Base-by-base conservation (phyloP, 768 basidiomycete species). In the Hygrocybe coccinea region DNA sequence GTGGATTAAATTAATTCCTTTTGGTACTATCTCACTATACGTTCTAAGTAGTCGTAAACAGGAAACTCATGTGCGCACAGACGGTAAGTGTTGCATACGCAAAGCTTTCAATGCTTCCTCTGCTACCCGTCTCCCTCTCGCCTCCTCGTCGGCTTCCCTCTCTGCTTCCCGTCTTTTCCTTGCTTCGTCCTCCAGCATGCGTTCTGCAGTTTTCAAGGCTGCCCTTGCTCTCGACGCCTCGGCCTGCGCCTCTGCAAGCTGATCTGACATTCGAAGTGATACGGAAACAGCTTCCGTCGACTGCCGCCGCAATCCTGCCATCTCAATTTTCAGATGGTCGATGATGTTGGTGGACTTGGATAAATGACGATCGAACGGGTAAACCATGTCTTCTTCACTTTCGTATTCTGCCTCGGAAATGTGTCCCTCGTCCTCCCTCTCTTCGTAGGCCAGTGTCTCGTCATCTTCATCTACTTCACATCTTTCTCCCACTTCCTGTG, bases 261-360 rank as follows among this genome's bases (percentile, higher is more conserved):
- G 84, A 64, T 87, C 86, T 15, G 86, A 79, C 58, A 91, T 75
- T 55, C 81, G 76, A 52, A 83, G 69, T 2, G 85, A 85, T 25
- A 82, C 76, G 5, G 81, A 81, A 54, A 85, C 78, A 5, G 86
- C 84, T 58, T 89, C 85, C 19, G 84, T 77, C 15, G 86, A 80
- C 65, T 87, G 85, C 53, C 81, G 78, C 46, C 85, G 80, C 54
- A 90, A 72, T 37, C 67, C 77, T 8, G 76, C 78, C 64, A 88
- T 77, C 69, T 91, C 87, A 62, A 79, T 76, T 63, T 83, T 79
- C 71, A 89, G 76, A 43, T 78, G 80, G 54, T 87, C 84, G 52
- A 89, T 69, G 3, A 77, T 67, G 48, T 73, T 73, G 53, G 79
- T 74, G 15, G 70, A 58, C 25, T 60, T 62, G 56, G 77, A 72